These are phyloP conservation scores for Oidiodendron maius DNA, from an alignment of 495 filamentous ascomycete genomes.

Conservation along the genomic window DNA sequence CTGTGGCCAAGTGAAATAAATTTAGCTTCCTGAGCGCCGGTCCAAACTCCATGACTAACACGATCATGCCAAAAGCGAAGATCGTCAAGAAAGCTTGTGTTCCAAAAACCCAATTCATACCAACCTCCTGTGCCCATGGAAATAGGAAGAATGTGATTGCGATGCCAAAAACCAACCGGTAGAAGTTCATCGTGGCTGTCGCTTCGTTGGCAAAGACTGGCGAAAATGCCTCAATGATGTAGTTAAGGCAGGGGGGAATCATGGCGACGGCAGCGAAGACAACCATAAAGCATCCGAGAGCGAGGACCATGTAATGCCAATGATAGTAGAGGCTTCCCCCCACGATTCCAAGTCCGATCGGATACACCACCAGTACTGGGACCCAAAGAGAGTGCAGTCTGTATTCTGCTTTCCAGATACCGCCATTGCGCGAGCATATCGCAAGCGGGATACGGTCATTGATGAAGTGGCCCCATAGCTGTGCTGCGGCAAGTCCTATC, in stretches of 20 bases:
- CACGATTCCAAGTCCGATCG: not conserved
- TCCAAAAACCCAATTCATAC: no score
- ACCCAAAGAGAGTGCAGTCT: slow-evolving; percentile 38
- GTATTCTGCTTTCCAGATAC: slow-evolving; percentile 44
- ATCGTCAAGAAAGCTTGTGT: no score
- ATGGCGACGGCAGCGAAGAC: not conserved
- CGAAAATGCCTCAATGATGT: not conserved
- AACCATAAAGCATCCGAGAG: not conserved
- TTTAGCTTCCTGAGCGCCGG: no score
- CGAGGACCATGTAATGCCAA: not conserved
- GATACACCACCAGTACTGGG: slow-evolving; percentile 22
- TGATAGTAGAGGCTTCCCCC: not conserved
- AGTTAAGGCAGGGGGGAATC: not conserved
- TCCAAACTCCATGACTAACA: no score
- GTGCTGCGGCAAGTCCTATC: not conserved
- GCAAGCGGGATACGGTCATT: slow-evolving; percentile 40
- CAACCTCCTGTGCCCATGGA: no score
- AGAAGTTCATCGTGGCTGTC: no score
- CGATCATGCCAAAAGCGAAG: no score
- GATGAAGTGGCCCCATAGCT: slow-evolving; percentile 10
- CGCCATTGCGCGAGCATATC: slow-evolving; percentile 26
- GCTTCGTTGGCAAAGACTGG: no score
- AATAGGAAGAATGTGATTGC: no score
- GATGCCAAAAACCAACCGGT: no score
- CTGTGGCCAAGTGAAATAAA: no score